Conservation (phyloP, 2,329 filamentous ascomycete species). For the Cadophora sp. region DNA sequence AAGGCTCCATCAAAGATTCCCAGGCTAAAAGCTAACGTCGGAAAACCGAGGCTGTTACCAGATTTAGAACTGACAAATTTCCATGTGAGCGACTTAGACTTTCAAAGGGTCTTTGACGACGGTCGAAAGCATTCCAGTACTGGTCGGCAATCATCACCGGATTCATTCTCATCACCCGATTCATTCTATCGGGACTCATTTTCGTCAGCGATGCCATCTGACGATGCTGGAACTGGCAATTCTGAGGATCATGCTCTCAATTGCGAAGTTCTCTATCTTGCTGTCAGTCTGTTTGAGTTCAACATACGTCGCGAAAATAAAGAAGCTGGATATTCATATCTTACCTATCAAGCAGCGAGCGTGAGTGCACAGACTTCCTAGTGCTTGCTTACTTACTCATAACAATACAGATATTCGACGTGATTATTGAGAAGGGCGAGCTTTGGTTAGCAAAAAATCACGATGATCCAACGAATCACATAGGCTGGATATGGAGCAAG, state of each 20-base stretch:
- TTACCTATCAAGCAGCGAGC: not conserved
- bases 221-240: not conserved
- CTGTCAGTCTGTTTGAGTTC: conserved; percentile 12
- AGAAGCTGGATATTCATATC: conserved; percentile 1
- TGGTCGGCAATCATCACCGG: not conserved
- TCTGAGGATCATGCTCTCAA: not conserved
- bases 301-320: not conserved
- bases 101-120: not conserved
- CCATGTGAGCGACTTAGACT: not conserved
- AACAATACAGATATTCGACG: conserved; percentile 50
- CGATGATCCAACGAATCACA: conserved; percentile 76
- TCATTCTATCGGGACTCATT: not conserved
- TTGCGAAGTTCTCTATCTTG: conserved; percentile 8
- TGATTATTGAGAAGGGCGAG: conserved; percentile 94
- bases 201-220: not conserved
- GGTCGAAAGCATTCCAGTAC: not conserved
- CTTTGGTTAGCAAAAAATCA: conserved; percentile 96
- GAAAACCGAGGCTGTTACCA: too few species aligned
- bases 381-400: not conserved
- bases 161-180: not conserved
- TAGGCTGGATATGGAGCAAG: conserved; percentile 99
- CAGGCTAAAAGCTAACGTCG: too few species aligned
- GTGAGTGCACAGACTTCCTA: not conserved
- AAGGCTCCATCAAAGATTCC: too few species aligned
- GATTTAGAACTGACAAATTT: too few species aligned